phyloP scores from a whole-genome alignment of 2,329 filamentous ascomycete genomes.

The Pyrenochaeta sp. region DNA sequence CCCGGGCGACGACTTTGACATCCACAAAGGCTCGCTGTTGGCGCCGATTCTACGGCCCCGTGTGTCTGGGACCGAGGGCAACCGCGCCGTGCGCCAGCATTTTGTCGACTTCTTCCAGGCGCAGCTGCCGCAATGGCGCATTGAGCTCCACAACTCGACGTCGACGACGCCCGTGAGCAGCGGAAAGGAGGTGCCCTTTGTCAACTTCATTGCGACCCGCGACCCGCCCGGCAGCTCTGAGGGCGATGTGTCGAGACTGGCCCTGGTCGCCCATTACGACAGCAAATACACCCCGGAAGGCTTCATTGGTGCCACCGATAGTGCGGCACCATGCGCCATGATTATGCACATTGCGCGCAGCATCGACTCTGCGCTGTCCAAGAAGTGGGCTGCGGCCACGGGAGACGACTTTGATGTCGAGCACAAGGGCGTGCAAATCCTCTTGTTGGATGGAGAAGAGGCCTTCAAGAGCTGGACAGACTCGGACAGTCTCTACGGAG shows the following conservation, averaged over 20 bases:
- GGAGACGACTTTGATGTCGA: constrained; percentile 64
- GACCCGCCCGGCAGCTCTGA: constrained; percentile 80
- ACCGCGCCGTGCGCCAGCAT: constrained; percentile 77
- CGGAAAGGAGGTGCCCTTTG: constrained; percentile 77
- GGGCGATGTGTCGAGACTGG: constrained; percentile 82
- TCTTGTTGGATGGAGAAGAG: constrained; percentile 94
- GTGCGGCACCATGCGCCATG: constrained; percentile 93
- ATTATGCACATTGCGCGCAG: constrained; percentile 84
- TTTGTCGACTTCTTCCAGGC: constrained; percentile 83
- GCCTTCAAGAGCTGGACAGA: constrained; percentile 83
- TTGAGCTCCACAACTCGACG: constrained; percentile 88
- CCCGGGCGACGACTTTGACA: constrained; percentile 79
- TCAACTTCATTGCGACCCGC: constrained; percentile 86
- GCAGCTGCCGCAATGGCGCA: constrained; percentile 79
- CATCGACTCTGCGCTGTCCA: constrained; percentile 81
- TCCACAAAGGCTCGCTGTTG: constrained; percentile 76
- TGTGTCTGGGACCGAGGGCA: constrained; percentile 85
- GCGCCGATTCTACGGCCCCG: constrained; percentile 87
- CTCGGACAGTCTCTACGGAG: constrained; percentile 87
- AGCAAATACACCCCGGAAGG: constrained; percentile 81
- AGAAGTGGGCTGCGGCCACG: constrained; percentile 75
- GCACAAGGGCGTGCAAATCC: constrained; percentile 83
- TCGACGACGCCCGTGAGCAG: constrained; percentile 80
- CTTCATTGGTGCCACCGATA: constrained; percentile 94
- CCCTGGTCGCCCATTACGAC: constrained; percentile 94